Evolutionary conservation across 2,329 filamentous ascomycete species (phyloP).

Genomic region (Diaporthe sp.): DNA sequence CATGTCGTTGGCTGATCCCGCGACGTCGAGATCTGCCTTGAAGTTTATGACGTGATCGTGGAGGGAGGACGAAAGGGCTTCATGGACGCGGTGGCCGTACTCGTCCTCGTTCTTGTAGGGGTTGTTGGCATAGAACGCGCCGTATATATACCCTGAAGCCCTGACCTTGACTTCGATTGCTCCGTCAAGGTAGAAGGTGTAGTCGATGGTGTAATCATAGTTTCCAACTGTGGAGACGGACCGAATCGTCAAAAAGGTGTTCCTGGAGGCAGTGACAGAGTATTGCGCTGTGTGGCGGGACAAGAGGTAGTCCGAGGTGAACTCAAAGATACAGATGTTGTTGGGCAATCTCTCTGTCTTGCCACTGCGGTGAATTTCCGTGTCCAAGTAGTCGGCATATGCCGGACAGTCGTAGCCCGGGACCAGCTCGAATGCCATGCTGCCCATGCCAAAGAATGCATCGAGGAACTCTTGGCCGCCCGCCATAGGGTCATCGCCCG

Average conservation of each 20-base stretch:
- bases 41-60: conserved; percentile 57
- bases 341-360: conserved; percentile 48
- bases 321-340: conserved; percentile 57
- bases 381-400: conserved; percentile 49
- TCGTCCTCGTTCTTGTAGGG: conserved; percentile 49
- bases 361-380: conserved; percentile 52
- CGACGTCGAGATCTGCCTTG: conserved; percentile 57
- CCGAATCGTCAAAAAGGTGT: conserved; percentile 52
- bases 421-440: conserved; percentile 53
- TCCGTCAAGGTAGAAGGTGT: conserved; percentile 52
- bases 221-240: conserved; percentile 58
- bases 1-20: conserved; percentile 50
- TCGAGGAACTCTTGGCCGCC: conserved; percentile 60
- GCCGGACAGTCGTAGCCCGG: conserved; percentile 58
- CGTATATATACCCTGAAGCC: conserved; percentile 55
- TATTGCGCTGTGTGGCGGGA: conserved; percentile 52
- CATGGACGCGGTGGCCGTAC: conserved; percentile 53
- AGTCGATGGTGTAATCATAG: conserved; percentile 57
- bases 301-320: conserved; percentile 52
- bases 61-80: conserved; percentile 51
- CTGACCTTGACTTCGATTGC: conserved; percentile 55
- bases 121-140: conserved; percentile 48
- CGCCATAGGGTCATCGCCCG: conserved; percentile 60
- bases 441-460: conserved; percentile 54
- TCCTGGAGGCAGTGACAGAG: conserved; percentile 47